Percentiles rank a stretch among this genome's conserved stretches.
Evolutionary conservation across 768 basidiomycete species (phyloP).

Genomic region (Lactarius indigo): DNA sequence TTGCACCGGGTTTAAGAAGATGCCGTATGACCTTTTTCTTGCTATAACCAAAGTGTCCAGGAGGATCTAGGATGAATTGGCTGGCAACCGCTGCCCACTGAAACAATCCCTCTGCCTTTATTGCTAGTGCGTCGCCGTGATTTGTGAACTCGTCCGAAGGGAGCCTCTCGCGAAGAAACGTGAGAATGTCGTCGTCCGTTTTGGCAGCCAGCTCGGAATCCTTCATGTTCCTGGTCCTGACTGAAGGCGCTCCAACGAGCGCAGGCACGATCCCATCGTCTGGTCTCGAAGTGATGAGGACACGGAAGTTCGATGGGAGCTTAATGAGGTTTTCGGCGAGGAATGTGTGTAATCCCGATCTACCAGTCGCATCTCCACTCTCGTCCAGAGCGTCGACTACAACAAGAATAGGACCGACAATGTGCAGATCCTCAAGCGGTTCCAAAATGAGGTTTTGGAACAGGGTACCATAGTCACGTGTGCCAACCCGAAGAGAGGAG

Average conservation of each 20-base stretch:
- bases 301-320: slow-evolving; percentile 1
- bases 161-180: background rate
- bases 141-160: background rate
- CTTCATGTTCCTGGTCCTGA: background rate
- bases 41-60: too few relatives aligned
- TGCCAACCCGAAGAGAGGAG: background rate
- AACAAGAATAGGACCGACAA: background rate
- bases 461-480: background rate
- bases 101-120: background rate
- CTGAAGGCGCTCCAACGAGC: background rate
- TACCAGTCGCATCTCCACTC: background rate
- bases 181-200: background rate
- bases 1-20: background rate
- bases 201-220: background rate
- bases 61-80: background rate
- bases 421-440: background rate
- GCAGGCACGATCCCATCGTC: background rate
- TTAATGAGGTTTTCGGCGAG: background rate
- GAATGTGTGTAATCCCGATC: background rate
- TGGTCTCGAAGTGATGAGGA: background rate
- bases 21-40: too few relatives aligned
- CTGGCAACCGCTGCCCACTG: background rate
- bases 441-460: background rate
- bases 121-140: background rate
- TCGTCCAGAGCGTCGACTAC: slow-evolving; percentile 3